These are phyloP conservation scores for Diplodia corticola DNA, from an alignment of 2,329 filamentous ascomycete genomes.

Conservation along the genomic window DNA sequence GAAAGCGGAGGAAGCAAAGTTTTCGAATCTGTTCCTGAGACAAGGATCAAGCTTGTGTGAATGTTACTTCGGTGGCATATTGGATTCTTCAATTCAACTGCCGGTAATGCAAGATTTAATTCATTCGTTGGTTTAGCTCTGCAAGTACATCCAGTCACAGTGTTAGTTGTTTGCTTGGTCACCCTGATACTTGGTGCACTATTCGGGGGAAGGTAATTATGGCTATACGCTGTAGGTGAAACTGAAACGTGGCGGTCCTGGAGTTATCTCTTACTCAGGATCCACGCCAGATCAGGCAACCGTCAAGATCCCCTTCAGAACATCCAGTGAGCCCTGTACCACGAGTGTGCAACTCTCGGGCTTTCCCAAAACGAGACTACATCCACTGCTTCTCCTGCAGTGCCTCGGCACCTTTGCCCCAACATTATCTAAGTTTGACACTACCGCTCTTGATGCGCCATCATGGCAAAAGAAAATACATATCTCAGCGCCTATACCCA, in stretches of 20 bases:
- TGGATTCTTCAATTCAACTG: too few species aligned
- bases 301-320: neutral
- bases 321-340: neutral
- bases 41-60: neutral
- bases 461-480: neutral
- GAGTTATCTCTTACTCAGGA: neutral
- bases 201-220: neutral
- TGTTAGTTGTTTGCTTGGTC: neutral
- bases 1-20: neutral
- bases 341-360: neutral
- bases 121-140: neutral
- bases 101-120: neutral
- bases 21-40: neutral
- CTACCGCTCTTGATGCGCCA: neutral
- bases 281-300: neutral
- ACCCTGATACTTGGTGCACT: accelerated
- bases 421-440: neutral
- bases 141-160: neutral
- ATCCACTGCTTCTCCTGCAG: neutral
- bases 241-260: neutral
- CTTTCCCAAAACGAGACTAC: neutral
- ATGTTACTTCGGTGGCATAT: neutral
- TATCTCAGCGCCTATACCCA: neutral
- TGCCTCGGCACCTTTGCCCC: neutral
- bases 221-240: neutral